Percentiles rank a stretch among this genome's conserved stretches.
phyloP scores from a whole-genome alignment of 306 rosid species.

The Lupinus albus region DNA sequence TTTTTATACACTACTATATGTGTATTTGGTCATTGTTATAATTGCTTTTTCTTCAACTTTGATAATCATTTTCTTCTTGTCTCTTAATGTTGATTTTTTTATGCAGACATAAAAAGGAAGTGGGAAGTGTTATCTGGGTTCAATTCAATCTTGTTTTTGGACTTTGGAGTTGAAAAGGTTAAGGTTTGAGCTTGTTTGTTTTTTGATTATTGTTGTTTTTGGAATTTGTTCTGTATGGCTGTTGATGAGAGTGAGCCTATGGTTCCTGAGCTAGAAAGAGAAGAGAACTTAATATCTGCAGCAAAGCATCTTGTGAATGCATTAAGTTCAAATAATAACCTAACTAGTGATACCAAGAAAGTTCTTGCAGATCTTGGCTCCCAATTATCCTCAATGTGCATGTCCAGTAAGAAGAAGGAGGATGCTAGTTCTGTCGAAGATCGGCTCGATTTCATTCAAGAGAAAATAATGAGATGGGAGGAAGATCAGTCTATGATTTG shows the following conservation, averaged over 20 bases:
- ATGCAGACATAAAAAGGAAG: conserved; percentile 34
- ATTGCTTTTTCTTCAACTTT: conserved; percentile 33
- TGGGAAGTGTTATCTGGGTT: conserved; percentile 2
- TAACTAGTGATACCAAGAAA: conserved; percentile 63
- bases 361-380: conserved; percentile 74
- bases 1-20: neutral
- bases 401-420: conserved; percentile 38
- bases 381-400: conserved; percentile 57
- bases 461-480: conserved; percentile 76
- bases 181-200: conserved; percentile 32
- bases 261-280: conserved; percentile 65
- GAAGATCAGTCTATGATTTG: conserved; percentile 76
- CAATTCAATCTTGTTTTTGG: conserved; percentile 13
- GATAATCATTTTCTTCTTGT: neutral
- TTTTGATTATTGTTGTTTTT: conserved; percentile 32
- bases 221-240: conserved; percentile 37
- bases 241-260: conserved; percentile 58
- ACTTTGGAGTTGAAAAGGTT: conserved; percentile 37
- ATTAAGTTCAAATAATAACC: conserved; percentile 65
- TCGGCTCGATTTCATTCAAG: conserved; percentile 53
- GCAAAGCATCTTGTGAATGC: conserved; percentile 68
- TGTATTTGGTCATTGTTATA: neutral
- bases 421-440: conserved; percentile 50
- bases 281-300: conserved; percentile 69
- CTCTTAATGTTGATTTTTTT: conserved; percentile 4